Conservation (phyloP, 805 yeast species). For the Lachancea lanzarotensis region DNA sequence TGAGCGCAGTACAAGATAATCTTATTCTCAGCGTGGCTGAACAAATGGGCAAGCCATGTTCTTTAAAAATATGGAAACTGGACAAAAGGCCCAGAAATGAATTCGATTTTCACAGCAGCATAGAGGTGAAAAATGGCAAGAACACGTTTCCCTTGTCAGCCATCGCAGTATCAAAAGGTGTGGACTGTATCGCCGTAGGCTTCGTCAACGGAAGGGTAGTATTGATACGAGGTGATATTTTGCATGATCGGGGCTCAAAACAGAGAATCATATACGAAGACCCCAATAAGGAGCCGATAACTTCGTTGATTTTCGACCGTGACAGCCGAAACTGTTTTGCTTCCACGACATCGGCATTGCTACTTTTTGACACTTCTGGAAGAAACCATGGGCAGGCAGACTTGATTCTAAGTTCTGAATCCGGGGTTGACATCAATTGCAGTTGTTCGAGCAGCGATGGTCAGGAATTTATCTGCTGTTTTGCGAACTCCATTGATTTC, state of each 20-base stretch:
- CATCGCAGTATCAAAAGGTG: conserved; percentile 20
- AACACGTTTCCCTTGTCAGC: conserved; percentile 65
- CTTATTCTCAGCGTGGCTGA: conserved; percentile 70
- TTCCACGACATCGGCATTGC: conserved; percentile 64
- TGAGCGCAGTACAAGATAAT: conserved; percentile 42
- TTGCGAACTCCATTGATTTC: conserved; percentile 54
- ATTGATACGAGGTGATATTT: conserved; percentile 76
- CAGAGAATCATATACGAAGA: conserved; percentile 74
- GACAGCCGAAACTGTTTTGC: conserved; percentile 55
- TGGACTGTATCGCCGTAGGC: conserved; percentile 26
- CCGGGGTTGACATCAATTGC: conserved; percentile 41
- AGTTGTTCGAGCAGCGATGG: conserved; percentile 37
- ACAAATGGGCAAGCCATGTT: conserved; percentile 60
- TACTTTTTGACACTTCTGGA: conserved; percentile 72
- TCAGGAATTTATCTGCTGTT: conserved; percentile 56
- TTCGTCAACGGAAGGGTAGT: conserved; percentile 63
- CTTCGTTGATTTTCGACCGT: conserved; percentile 55
- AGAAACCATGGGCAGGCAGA: conserved; percentile 64
- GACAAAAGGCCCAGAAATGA: conserved; percentile 37
- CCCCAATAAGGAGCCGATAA: conserved; percentile 60
- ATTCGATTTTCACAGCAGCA: conserved; percentile 50
- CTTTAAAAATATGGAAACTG: conserved; percentile 69
- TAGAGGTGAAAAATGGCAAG: conserved; percentile 59
- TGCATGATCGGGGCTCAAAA: conserved; percentile 84
- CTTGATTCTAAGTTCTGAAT: conserved; percentile 36